Percentiles rank a stretch among this genome's conserved stretches.
Evolutionary conservation across 208 protist genomes (phyloP).

Genomic region (Acanthamoeba lenticulata): DNA sequence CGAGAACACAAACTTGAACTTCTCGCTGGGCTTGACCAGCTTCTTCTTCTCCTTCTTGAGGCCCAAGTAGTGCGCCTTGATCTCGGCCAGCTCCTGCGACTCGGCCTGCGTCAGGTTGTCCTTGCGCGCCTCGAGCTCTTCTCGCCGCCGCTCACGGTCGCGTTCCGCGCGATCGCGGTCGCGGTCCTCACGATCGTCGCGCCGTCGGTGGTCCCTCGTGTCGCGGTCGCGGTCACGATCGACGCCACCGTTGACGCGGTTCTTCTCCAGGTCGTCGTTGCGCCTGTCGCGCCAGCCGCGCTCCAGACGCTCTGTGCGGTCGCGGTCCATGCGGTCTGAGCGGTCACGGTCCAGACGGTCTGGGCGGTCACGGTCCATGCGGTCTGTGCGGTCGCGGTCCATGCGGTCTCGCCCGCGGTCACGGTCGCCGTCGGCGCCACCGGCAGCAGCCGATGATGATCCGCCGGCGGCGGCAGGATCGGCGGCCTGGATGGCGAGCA

Average conservation of each 20-base stretch:
- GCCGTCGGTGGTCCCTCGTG: background rate
- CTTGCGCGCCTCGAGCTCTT: background rate
- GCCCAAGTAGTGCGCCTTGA: slow-evolving; percentile 77
- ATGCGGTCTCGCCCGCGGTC: background rate
- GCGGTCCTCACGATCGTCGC: background rate
- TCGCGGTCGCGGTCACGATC: background rate
- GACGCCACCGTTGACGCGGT: background rate
- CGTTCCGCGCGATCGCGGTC: background rate
- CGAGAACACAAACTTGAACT: slow-evolving; percentile 80
- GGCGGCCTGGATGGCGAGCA: slow-evolving; percentile 20
- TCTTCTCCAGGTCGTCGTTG: background rate
- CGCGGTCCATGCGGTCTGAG: background rate
- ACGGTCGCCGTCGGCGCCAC: slow-evolving; percentile 37
- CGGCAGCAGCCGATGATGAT: background rate
- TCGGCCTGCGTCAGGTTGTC: background rate
- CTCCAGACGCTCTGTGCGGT: background rate
- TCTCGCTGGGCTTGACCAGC: slow-evolving; percentile 69
- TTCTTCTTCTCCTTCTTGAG: slow-evolving; percentile 76
- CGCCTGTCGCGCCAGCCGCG: background rate
- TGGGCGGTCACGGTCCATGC: slow-evolving; percentile 2
- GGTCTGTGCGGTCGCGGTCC: slow-evolving; percentile 16
- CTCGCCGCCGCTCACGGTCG: background rate
- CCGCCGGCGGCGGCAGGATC: too few species aligned
- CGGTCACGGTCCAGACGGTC: background rate
- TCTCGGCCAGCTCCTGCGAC: background rate